Percentiles rank a stretch among this genome's conserved stretches.
These are phyloP conservation scores for Pseudozyma pruni DNA, from an alignment of 1,284 basidiomycete species.

Conservation along the genomic window DNA sequence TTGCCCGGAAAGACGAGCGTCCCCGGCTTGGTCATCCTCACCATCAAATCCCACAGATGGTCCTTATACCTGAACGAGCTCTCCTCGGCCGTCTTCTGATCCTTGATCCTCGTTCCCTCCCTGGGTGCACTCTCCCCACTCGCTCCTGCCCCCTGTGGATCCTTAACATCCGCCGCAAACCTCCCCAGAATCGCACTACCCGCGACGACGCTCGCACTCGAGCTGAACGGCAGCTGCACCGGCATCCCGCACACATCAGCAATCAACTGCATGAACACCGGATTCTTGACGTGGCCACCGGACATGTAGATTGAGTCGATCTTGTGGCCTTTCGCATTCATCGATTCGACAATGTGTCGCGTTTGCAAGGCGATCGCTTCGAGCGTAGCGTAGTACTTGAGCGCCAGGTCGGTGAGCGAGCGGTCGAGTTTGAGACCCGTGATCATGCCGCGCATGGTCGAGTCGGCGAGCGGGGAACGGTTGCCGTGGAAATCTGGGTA, in stretches of 20 bases:
- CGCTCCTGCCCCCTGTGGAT: slow-evolving; percentile 13
- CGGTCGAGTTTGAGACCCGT: slow-evolving; percentile 85
- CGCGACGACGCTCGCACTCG: slow-evolving; percentile 85
- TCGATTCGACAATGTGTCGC: slow-evolving; percentile 89
- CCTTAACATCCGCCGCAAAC: slow-evolving; percentile 78
- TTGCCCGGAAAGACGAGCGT: slow-evolving; percentile 77
- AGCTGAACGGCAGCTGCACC: slow-evolving; percentile 81
- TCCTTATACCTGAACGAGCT: slow-evolving; percentile 74
- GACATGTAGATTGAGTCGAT: slow-evolving; percentile 91
- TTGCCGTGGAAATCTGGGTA: slow-evolving; percentile 91
- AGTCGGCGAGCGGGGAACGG: slow-evolving; percentile 92
- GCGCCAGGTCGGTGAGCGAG: slow-evolving; percentile 82
- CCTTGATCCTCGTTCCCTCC: slow-evolving; percentile 42
- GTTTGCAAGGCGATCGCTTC: slow-evolving; percentile 96
- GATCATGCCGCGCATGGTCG: slow-evolving; percentile 90
- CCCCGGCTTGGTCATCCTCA: slow-evolving; percentile 89
- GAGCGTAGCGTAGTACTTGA: slow-evolving; percentile 89
- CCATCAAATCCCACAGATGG: slow-evolving; percentile 92
- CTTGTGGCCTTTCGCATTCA: slow-evolving; percentile 86
- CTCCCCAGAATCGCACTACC: slow-evolving; percentile 93
- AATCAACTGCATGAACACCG: slow-evolving; percentile 72
- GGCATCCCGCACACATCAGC: slow-evolving; percentile 86
- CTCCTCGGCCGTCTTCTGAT: slow-evolving; percentile 70
- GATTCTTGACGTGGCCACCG: slow-evolving; percentile 69
- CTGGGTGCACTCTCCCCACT: slow-evolving; percentile 52